phyloP scores from a whole-genome alignment of 306 rosid genomes.

The Potentilla sterilis region DNA sequence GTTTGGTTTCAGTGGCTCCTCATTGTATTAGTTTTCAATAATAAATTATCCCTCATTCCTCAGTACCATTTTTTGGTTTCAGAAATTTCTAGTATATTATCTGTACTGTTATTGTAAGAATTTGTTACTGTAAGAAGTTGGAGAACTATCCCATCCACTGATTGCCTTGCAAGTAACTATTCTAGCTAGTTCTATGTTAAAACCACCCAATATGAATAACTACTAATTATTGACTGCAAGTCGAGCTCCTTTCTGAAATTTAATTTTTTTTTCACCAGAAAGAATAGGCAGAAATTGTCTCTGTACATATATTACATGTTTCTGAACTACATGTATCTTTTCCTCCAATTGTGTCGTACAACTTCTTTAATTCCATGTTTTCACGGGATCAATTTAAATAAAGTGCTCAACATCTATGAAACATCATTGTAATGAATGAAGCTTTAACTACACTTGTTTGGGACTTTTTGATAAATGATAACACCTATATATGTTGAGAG shows the following conservation, averaged over 20 bases:
- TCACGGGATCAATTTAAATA: no score
- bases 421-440: neutral
- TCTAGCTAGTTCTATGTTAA: no score
- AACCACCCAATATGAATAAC: no score
- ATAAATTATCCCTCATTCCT: neutral
- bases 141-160: no score
- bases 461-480: neutral
- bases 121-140: neutral
- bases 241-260: neutral
- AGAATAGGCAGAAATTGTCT: slow-evolving; percentile 9
- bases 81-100: neutral
- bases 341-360: slow-evolving; percentile 7
- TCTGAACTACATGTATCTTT: neutral
- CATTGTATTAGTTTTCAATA: neutral
- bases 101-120: neutral
- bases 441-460: neutral
- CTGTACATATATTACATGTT: slow-evolving; percentile 35
- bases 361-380: no score
- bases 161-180: no score
- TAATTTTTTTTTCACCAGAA: neutral
- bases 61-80: neutral
- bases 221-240: neutral
- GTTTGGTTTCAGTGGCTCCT: neutral
- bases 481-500: neutral
- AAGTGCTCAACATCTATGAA: neutral